phyloP scores from a whole-genome alignment of 2,329 filamentous ascomycete genomes.

The Conoideocrella luteorostrata region DNA sequence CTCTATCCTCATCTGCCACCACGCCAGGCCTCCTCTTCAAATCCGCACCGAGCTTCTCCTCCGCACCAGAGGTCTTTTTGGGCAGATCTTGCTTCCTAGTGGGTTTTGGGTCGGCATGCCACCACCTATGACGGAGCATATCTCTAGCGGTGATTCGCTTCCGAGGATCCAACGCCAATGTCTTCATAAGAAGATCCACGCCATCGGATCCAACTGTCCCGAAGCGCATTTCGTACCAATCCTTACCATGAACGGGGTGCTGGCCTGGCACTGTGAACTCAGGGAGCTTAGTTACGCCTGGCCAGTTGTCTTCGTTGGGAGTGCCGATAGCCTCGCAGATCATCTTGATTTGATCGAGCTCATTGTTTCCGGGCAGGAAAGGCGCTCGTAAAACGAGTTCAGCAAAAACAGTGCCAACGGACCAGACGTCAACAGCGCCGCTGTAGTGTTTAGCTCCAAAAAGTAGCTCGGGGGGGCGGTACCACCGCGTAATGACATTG shows the following conservation, averaged over 20 bases:
- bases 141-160: conserved; percentile 72
- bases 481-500: conserved; percentile 96
- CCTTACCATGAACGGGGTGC: conserved; percentile 56
- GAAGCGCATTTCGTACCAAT: conserved; percentile 72
- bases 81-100: conserved; percentile 78
- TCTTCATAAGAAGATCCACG: conserved; percentile 81
- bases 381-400: conserved; percentile 80
- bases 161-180: conserved; percentile 79
- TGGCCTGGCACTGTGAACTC: conserved; percentile 69
- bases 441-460: conserved; percentile 87
- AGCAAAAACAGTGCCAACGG: conserved; percentile 84
- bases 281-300: conserved; percentile 74
- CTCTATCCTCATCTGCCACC: conserved; percentile 60
- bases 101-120: conserved; percentile 75
- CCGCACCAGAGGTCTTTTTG: conserved; percentile 53
- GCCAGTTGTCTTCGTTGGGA: conserved; percentile 92
- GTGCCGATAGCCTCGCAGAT: conserved; percentile 84
- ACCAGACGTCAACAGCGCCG: conserved; percentile 91
- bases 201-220: conserved; percentile 74
- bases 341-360: conserved; percentile 77
- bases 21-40: conserved; percentile 66
- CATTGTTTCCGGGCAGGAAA: conserved; percentile 76
- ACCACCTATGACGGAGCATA: conserved; percentile 80
- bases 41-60: conserved; percentile 74
- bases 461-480: conserved; percentile 87